Evolutionary conservation across 148 eudicot species (phyloP).

Genomic region (Chenopodium berlandieri): DNA sequence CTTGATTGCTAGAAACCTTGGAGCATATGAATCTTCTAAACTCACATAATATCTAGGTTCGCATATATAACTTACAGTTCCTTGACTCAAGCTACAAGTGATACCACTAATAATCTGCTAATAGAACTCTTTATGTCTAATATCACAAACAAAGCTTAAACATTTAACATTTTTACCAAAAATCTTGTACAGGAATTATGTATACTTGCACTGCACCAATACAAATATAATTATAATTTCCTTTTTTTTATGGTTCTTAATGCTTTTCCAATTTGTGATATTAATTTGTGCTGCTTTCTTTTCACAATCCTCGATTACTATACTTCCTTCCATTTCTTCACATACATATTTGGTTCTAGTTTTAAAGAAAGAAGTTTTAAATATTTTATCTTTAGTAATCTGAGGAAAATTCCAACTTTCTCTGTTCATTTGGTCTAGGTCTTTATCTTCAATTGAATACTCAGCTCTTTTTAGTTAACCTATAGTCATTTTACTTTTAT

Average conservation of each 20-base stretch:
- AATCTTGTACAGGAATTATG: neutral
- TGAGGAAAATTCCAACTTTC: too few species aligned
- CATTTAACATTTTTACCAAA: neutral
- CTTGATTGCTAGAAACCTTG: neutral
- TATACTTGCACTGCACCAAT: neutral
- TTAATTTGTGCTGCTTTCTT: neutral
- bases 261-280: neutral
- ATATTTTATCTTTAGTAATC: too few species aligned
- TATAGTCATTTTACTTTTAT: neutral
- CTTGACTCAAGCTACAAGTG: neutral
- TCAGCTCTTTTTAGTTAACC: neutral
- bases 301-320: neutral
- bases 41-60: neutral
- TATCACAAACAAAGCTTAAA: neutral
- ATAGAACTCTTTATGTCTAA: neutral
- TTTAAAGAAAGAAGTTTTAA: too few species aligned
- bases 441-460: too few species aligned
- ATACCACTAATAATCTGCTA: neutral
- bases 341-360: neutral
- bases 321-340: conserved; percentile 3
- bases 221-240: neutral
- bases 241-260: neutral
- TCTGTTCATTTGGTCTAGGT: too few species aligned
- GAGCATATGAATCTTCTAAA: neutral
- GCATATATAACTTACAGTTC: neutral